These are phyloP conservation scores for Nicotiana paniculata DNA, from an alignment of 257 asterid species.

Conservation along the genomic window DNA sequence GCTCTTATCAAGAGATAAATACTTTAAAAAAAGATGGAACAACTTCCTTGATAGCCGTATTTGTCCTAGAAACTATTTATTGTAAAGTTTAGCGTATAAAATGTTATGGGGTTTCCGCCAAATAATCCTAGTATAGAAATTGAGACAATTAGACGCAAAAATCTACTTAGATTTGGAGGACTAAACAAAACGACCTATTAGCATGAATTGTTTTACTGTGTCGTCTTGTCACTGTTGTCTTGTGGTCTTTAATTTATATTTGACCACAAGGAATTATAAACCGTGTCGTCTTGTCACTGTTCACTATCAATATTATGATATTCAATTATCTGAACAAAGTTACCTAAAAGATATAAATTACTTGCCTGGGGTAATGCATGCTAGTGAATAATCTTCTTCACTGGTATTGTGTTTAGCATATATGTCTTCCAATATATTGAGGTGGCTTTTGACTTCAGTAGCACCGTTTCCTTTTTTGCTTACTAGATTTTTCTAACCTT, in stretches of 20 bases:
- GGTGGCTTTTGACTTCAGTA: background rate
- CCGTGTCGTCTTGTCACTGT: background rate
- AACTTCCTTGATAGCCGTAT: background rate
- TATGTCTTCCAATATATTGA: constrained; percentile 2
- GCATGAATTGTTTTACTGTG: background rate
- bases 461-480: background rate
- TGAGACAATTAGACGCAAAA: background rate
- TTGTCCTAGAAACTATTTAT: background rate
- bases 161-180: background rate
- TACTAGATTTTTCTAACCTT: constrained; percentile 11
- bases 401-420: background rate
- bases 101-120: background rate
- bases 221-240: too few species aligned
- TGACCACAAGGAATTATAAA: background rate
- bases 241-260: background rate
- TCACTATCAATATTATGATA: background rate
- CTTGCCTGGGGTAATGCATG: background rate
- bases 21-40: background rate
- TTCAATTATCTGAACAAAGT: background rate
- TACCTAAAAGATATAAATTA: background rate
- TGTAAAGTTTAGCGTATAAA: background rate
- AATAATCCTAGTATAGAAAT: background rate
- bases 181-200: background rate
- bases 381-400: background rate
- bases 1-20: background rate